Evolutionary conservation across 495 filamentous ascomycete genomes (phyloP).

Genomic region (Bathelium albidoporum): DNA sequence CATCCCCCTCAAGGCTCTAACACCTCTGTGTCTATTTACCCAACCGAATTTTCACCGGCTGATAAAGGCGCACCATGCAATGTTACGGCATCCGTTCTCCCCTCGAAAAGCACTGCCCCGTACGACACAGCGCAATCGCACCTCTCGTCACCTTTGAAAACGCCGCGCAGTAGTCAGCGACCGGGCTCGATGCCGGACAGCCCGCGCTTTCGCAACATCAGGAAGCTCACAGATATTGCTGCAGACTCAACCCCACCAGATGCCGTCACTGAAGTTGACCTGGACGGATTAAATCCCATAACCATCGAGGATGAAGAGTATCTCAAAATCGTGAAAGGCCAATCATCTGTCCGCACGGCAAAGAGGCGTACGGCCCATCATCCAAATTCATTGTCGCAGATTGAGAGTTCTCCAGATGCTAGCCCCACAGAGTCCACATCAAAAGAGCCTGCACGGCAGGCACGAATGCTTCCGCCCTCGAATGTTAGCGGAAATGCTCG

Average conservation of each 20-base stretch:
- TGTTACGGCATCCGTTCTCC: neutral
- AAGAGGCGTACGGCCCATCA: neutral
- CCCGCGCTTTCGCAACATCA: conserved; percentile 7
- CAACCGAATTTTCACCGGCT: neutral
- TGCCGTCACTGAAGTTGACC: conserved; percentile 9
- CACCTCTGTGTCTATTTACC: neutral
- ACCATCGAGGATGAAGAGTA: conserved; percentile 20
- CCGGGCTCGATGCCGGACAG: neutral
- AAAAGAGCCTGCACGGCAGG: neutral
- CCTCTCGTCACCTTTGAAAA: conserved; percentile 13
- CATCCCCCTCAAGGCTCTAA: neutral
- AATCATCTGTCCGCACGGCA: conserved; percentile 6
- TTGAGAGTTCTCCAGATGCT: neutral
- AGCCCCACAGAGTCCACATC: neutral
- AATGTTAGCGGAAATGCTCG: neutral
- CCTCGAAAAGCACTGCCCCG: neutral
- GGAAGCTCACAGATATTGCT: conserved; percentile 27
- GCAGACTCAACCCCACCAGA: conserved; percentile 22
- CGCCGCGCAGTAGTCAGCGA: neutral
- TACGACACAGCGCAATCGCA: conserved; percentile 21
- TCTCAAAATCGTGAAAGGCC: conserved; percentile 7
- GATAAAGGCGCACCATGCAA: too few species aligned
- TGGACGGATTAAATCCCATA: conserved; percentile 22
- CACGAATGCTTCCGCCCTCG: neutral
- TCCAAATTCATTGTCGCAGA: neutral